These are phyloP conservation scores for Boletellus ananiceps DNA, from an alignment of 768 basidiomycete species.

Conservation along the genomic window DNA sequence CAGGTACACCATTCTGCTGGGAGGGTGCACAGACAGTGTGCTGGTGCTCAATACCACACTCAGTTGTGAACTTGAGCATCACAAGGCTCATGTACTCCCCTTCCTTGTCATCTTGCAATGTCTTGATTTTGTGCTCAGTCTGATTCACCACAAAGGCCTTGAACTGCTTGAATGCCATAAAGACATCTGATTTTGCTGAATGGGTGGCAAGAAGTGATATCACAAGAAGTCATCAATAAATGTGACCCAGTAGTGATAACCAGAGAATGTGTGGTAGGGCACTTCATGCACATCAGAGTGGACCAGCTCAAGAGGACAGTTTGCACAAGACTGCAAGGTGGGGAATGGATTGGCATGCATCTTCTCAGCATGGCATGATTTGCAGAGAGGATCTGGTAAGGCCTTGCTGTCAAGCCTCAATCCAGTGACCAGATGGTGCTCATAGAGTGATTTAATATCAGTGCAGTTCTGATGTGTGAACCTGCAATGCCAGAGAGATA, in stretches of 20 bases:
- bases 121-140: too few species aligned
- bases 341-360: not conserved
- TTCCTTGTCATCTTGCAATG: too few species aligned
- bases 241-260: too few species aligned
- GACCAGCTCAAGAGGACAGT: too few species aligned
- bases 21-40: too few species aligned
- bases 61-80: too few species aligned
- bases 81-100: too few species aligned
- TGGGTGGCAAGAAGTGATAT: not conserved
- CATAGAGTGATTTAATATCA: not conserved
- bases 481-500: constrained; percentile 22
- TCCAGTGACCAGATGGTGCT: constrained; percentile 14
- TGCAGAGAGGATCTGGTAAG: not conserved
- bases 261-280: not conserved
- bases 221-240: too few species aligned
- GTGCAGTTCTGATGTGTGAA: constrained; percentile 17
- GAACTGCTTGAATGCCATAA: not conserved
- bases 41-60: too few species aligned
- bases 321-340: not conserved
- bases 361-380: constrained; percentile 18
- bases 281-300: too few species aligned
- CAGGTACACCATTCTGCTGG: too few species aligned
- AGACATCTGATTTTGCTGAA: not conserved
- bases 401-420: not conserved
- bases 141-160: not conserved